phyloP scores from a whole-genome alignment of 164 flowering plant species.

The Protea cynaroides region DNA sequence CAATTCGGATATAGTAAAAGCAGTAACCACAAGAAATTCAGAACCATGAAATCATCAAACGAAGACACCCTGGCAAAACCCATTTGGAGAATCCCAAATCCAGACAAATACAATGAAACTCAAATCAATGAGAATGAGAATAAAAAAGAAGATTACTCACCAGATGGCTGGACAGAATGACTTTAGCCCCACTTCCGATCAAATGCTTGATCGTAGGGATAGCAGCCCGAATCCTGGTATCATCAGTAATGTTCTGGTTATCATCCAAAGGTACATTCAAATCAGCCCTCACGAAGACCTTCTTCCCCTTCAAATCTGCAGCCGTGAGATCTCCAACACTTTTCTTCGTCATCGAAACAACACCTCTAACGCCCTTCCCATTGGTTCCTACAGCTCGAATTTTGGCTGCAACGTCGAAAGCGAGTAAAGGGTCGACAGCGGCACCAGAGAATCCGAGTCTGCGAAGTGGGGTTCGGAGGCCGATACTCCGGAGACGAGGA shows the following conservation, averaged over 20 bases:
- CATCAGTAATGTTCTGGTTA: conserved; percentile 64
- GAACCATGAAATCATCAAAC: background rate
- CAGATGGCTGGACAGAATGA: conserved; percentile 74
- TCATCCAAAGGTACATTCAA: conserved; percentile 76
- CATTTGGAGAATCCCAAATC: background rate
- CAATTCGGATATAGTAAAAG: too few relatives aligned
- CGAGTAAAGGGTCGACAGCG: conserved; percentile 30
- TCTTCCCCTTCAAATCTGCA: conserved; percentile 73
- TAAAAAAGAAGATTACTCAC: conserved; percentile 24
- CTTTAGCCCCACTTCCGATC: conserved; percentile 66
- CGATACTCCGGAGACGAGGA: too few relatives aligned
- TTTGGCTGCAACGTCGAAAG: conserved; percentile 31
- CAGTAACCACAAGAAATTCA: too few relatives aligned
- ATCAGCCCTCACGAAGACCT: conserved; percentile 71
- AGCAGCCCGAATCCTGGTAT: conserved; percentile 71
- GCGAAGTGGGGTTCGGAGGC: too few relatives aligned
- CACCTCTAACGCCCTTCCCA: conserved; percentile 30
- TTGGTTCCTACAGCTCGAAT: conserved; percentile 11
- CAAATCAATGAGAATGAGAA: background rate
- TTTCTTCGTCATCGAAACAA: conserved; percentile 61
- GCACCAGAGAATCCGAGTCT: conserved; percentile 18
- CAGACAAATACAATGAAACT: background rate
- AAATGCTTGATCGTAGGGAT: conserved; percentile 73
- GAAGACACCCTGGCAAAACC: background rate
- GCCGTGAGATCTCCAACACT: conserved; percentile 66